A percentile compares a stretch with the other conserved stretches of the same genome.
These are phyloP conservation scores for Coelastrella sp. DNA, from an alignment of 139 green algal species.

Conservation along the genomic window DNA sequence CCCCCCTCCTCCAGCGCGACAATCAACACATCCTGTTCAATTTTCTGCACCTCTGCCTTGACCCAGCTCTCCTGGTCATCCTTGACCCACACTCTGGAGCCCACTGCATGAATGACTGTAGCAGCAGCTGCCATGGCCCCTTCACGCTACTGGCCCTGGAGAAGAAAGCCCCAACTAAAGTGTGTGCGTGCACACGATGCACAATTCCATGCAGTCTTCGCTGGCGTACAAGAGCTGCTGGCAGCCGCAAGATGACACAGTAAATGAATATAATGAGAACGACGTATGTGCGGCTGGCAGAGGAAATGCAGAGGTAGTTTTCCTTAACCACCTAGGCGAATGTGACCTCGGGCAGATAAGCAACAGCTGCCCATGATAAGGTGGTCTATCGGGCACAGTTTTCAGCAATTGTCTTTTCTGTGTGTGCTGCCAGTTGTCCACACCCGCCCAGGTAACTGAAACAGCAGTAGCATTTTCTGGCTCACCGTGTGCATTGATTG, in stretches of 20 bases:
- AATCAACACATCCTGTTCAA: slow-evolving; percentile 65
- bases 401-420: no score
- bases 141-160: background rate
- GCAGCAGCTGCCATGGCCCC: background rate
- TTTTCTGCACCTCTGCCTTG: slow-evolving; percentile 80
- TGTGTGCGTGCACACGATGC: background rate
- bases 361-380: background rate
- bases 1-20: slow-evolving; percentile 57
- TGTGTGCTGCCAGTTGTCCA: no score
- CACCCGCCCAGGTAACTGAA: slow-evolving; percentile 17
- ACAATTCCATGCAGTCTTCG: background rate
- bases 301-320: background rate
- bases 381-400: no score
- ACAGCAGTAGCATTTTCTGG: background rate
- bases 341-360: background rate
- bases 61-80: slow-evolving; percentile 78
- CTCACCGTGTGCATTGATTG: no score
- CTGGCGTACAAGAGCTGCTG: background rate
- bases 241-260: background rate
- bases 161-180: background rate
- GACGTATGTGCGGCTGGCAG: background rate
- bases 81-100: slow-evolving; percentile 80
- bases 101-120: slow-evolving; percentile 75
- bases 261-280: background rate
- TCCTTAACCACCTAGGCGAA: background rate